Base-by-base conservation (phyloP, 179 eudicot species). In the Sideroxylon spinosum region DNA sequence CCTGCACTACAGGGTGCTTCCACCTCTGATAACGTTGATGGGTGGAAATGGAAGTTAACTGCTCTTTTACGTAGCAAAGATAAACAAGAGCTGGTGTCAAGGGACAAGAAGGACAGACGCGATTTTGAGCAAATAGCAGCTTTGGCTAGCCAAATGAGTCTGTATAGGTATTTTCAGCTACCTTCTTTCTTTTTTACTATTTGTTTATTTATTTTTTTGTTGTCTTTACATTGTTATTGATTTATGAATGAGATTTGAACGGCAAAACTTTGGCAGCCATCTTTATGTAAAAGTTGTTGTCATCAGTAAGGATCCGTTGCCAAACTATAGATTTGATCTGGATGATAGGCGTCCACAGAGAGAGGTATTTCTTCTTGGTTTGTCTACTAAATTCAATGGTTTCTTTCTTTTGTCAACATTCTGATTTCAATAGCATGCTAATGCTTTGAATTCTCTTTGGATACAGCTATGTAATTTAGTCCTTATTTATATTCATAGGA, bases 311-410 rank as follows among this genome's bases (percentile, higher is more conserved):
- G 86, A 78, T 14, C 97, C 97, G 23, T 80, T 94, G 85, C 98
- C 98, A 32, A 92, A 92, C 81, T 94, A 94, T 90, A 85, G 97
- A 77, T 94, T 89, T 86, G 98, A 94, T 76, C 91, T 94, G 79
- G 98, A 94, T 87, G 95, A 92, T 78, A 94, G 85, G 91, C 95
- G 97, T 69, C 98, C 98, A 8, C 94, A 84, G 81, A 84, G 97
- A 78, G 98, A 94, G 98, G 98, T 92, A 90, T 25, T 20, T 77
- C 61, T 56, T 37, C 55, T 55, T 9, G 48, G 46, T 77, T n/a
- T 63, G 20, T 46, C 67, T 11, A 26, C 55, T 37, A 32, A 32
- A 67, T 50, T 29, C 23, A 17, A 17, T 65, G 49, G 23, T 12
- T 26, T 63, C 3, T 19, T 71, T 5, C 3, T 19, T 71, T 5